Base-by-base conservation (phyloP, 805 yeast genomes). In the Candida adriatica region DNA sequence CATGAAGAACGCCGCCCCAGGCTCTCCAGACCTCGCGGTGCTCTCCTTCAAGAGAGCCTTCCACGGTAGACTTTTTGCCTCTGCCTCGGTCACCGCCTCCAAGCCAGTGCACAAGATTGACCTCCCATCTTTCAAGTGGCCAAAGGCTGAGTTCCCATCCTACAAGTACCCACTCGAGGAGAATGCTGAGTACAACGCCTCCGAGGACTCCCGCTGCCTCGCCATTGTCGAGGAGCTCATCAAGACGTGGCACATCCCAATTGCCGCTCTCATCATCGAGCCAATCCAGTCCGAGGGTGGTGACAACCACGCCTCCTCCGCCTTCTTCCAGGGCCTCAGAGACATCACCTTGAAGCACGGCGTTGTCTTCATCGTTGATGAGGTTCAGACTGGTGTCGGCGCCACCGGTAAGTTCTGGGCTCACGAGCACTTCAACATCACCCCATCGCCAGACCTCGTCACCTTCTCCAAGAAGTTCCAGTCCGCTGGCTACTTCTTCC, bases 81-180 rank as follows among this genome's bases (percentile, higher is more conserved):
- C 94, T 34, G 87, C 84, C 26, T 82, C 95, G 6, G 75, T 85
- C 44, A 88, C 97, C 24, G 76, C 95, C 58, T 86, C 96, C 35
- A 90, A 86, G 68, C 95, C 96, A 45, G 73, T 90, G 48, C 97
- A 88, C 69, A 88, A 90, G 66, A 66, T 88, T 55, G 88, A 80
- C 59, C 67, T 90, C 62, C 97, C 97, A 39, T 77, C 95, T 6
- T 88, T 88, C 67, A 75, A 84, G 53, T 88, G 96, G 96, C 97
- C 97, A 54, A 87, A 83, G 58, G 96, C 96, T 35, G 86, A 85
- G 42, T 88, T 79, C 67, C 97, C 97, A 43, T 48, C 70, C 31
- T 78, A 85, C 61, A 65, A 78, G 59, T 88, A 86, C 59, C 97
- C 97, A 37, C 70, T 87, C 51, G 88, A 75, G 34, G 68, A 73